These are phyloP conservation scores for Salvia miltiorrhiza DNA, from an alignment of 257 asterid species.

Conservation along the genomic window DNA sequence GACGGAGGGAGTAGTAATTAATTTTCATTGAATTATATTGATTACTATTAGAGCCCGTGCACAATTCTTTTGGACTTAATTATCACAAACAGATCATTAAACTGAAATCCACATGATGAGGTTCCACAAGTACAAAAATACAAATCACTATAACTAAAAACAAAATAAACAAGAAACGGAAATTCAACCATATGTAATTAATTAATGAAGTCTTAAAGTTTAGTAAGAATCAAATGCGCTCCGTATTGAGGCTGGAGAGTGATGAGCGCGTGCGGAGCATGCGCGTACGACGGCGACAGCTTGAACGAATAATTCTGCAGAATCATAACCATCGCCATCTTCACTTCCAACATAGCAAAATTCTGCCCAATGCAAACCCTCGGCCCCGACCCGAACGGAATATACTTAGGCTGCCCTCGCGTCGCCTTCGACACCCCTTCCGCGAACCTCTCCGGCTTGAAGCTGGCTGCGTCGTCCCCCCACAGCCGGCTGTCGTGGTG, in stretches of 20 bases:
- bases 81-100: no score
- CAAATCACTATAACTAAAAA: no score
- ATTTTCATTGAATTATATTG: no score
- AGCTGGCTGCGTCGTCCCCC: constrained; percentile 30
- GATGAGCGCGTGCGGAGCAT: constrained; percentile 18
- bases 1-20: no score
- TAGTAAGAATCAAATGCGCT: constrained; percentile 21
- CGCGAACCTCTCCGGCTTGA: constrained; percentile 28
- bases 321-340: constrained; percentile 32
- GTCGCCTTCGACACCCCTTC: constrained; percentile 30
- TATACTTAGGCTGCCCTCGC: neutral
- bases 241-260: no score
- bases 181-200: no score
- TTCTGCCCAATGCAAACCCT: constrained; percentile 32
- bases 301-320: constrained; percentile 20
- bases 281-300: constrained; percentile 30
- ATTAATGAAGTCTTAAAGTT: no score
- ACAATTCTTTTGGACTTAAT: no score
- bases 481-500: constrained; percentile 26
- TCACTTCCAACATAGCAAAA: constrained; percentile 29
- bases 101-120: no score
- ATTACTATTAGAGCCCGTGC: no score
- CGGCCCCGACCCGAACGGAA: constrained; percentile 35
- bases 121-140: no score
- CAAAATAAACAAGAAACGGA: no score